Evolutionary conservation across 441 rosid species (phyloP), one percentile per base, ranked within the genome.

Genomic region (Erodium texanum): DNA sequence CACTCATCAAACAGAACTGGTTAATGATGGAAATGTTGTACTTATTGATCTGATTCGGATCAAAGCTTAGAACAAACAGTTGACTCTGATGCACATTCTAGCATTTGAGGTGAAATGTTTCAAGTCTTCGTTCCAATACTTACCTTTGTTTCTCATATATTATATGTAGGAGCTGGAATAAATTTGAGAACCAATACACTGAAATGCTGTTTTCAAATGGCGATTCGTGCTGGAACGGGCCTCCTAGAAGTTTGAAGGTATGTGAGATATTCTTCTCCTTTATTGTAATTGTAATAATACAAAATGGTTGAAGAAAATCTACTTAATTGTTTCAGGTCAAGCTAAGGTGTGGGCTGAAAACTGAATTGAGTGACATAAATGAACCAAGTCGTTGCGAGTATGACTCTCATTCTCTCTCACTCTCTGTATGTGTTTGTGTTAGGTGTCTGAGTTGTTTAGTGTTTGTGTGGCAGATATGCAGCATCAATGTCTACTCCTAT

Each of bases 331-430:
- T 48, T 56, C 77, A 94, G 99, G 87, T 92, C 19, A 89, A 69
- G 79, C 87, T 94, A 66, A 83, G 93, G 68, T 94, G 98, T 66
- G 97, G 98, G 12, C 74, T 88, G 78, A 84, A 82, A 36, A 87
- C 82, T 48, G 98, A 92, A 85, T 75, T 94, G 59, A 58, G 84
- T 48, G 97, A 87, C 71, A 87, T 94, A 3, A 97, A 88, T 59
- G 98, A 94, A 77, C 99, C 98, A 71, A 94, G 98, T 74, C 97
- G 97, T 32, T 94, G 99, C 96, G 96, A 94, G 99, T 92, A 83
- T 82, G 83, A 27, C 1, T 27, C 29, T 70, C 43, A 52, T 36
- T 52, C 16, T 59, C 58, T 56, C 24, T 64, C 23, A 18, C 56
- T 64, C 3, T 59, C 23, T 71, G 22, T 43, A 7, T 62, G 8